Percentiles rank a stretch among this genome's conserved stretches.
Evolutionary conservation across 371 early-diverging fungal species (phyloP).

Genomic region (Mortierella sp.): DNA sequence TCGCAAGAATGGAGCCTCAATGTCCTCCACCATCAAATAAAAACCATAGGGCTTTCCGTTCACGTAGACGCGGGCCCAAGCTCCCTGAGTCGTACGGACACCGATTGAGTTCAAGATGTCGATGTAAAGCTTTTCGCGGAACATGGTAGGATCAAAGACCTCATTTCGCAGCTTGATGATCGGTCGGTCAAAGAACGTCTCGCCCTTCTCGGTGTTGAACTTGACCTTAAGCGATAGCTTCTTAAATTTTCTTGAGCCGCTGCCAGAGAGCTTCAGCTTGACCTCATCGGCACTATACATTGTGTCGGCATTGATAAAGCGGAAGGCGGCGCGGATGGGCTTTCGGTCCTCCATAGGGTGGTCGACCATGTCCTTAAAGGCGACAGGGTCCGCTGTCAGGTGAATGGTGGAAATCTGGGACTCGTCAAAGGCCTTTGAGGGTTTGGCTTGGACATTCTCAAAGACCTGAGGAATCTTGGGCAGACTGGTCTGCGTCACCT

Average conservation of each 20-base stretch:
- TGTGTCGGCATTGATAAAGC: constrained; percentile 29
- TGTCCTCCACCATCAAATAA: constrained; percentile 40
- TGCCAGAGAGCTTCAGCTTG: constrained; percentile 58
- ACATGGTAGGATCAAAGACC: constrained; percentile 57
- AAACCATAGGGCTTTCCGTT: constrained; percentile 57
- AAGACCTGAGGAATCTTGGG: constrained; percentile 28
- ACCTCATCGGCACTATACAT: constrained; percentile 34
- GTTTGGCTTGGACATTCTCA: background rate
- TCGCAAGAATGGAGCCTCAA: no score
- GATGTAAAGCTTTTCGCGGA: constrained; percentile 57
- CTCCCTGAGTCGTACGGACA: constrained; percentile 49
- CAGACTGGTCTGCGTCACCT: constrained; percentile 12
- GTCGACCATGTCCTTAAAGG: constrained; percentile 18
- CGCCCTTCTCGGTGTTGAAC: constrained; percentile 31
- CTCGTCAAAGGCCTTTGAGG: constrained; percentile 31
- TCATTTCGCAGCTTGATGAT: constrained; percentile 57
- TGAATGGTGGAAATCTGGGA: constrained; percentile 41
- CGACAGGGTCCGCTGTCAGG: constrained; percentile 17
- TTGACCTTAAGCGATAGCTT: constrained; percentile 59
- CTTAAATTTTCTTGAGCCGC: constrained; percentile 54
- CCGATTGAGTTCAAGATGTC: constrained; percentile 51
- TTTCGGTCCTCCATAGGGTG: constrained; percentile 18
- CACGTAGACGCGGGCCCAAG: constrained; percentile 55
- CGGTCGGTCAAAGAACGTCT: constrained; percentile 50
- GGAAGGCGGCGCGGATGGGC: constrained; percentile 21